Base-by-base conservation (phyloP, 2,329 filamentous ascomycete species). In the Cladosporium austrohemisphaericum region DNA sequence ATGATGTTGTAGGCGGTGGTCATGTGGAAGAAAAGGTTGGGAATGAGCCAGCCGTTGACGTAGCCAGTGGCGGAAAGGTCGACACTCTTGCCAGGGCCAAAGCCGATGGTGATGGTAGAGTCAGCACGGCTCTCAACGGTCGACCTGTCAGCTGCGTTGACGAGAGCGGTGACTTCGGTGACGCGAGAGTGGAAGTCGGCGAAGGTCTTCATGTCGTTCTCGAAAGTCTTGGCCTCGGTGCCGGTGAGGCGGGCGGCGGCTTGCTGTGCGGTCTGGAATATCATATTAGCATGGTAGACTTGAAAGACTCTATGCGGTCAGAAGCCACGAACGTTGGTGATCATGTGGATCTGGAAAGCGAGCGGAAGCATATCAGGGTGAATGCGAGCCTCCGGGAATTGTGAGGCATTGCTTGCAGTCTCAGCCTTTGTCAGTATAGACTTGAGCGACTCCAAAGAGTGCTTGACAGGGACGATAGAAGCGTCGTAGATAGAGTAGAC, bases 1-100 rank as follows among this genome's bases (percentile, higher is more conserved):
- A 86, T 60, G 49, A 86, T 79, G 20, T 66, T 71, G 67, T 86
- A 86, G 9, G 78, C 72, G 9, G 74, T 81, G 5, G 66, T 73
- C n/a, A 79, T 56, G 61, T 86, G 84, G 67, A 86, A 87, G 68
- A 74, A 84, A 56, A 84, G 59, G 59, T 85, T 84, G 14, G 83
- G 81, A 31, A 81, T 48, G 2, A 67, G 71, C 62, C 75, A 80
- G 3, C 66, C 66, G 31, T 66, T 60, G 18, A 78, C 60, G 60
- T 79, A 85, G 0, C 65, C 72, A 2, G 68, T 68, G 35, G 76
- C 71, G 45, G 68, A 69, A 5, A 61, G 38, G 43, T 74, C 66
- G 3, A 32, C 46, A 20, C 38, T 49, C 36, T 41, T 49, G 36
- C 36, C 46, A n/a, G 46, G 44, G 13, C 44, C 44, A 13, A 47